A percentile compares a stretch with the other conserved stretches of the same genome.
phyloP scores from a whole-genome alignment of 2,329 filamentous ascomycete genomes.

The Trichoderma sp. region DNA sequence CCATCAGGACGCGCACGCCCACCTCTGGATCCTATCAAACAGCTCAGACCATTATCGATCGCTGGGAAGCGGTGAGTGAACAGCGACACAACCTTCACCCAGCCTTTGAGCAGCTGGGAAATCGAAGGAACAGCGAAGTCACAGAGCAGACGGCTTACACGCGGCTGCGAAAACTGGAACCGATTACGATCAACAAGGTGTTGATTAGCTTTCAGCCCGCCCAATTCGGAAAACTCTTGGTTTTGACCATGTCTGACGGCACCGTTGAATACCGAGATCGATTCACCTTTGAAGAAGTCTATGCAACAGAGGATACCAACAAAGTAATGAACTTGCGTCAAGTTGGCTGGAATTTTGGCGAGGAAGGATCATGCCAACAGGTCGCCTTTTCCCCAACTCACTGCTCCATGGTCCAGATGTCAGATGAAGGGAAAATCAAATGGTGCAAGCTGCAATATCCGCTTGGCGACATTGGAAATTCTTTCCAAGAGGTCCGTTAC shows the following conservation, averaged over 20 bases:
- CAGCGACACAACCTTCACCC: conserved; percentile 67
- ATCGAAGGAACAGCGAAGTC: conserved; percentile 57
- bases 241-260: conserved; percentile 77
- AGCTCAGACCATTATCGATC: conserved; percentile 72
- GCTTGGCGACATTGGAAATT: conserved; percentile 49
- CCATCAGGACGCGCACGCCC: conserved; percentile 67
- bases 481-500: conserved; percentile 54
- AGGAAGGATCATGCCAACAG: conserved; percentile 64
- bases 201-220: conserved; percentile 68
- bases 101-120: conserved; percentile 74
- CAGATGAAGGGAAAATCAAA: conserved; percentile 58
- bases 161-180: conserved; percentile 63
- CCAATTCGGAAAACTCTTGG: conserved; percentile 70
- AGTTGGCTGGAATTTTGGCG: conserved; percentile 72
- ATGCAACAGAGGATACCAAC: conserved; percentile 62
- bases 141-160: conserved; percentile 37
- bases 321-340: conserved; percentile 72
- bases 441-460: conserved; percentile 60
- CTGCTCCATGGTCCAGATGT: conserved; percentile 59
- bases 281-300: conserved; percentile 68
- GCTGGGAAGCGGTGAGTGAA: conserved; percentile 75
- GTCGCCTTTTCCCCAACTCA: conserved; percentile 62
- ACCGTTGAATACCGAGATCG: conserved; percentile 79
- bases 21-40: conserved; percentile 59
- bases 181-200: conserved; percentile 70